A percentile compares a stretch with the other conserved stretches of the same genome.
phyloP scores from a whole-genome alignment of 805 yeast species.

The Lachancea kluyveri region DNA sequence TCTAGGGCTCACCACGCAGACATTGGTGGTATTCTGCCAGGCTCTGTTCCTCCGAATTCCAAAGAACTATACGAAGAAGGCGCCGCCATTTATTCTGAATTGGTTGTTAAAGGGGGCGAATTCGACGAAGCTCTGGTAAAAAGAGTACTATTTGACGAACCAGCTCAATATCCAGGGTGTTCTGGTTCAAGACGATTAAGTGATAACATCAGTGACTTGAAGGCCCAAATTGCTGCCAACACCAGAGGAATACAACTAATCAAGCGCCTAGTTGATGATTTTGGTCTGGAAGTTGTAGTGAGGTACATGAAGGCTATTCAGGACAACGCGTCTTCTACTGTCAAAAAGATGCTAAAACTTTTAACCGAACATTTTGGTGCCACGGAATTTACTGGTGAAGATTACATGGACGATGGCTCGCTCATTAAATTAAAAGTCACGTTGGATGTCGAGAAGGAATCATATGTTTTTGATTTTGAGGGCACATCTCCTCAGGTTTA shows the following conservation, averaged over 20 bases:
- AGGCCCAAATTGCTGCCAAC: constrained; percentile 86
- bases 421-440: constrained; percentile 49
- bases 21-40: constrained; percentile 88
- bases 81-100: constrained; percentile 75
- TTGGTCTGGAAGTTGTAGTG: constrained; percentile 50
- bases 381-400: constrained; percentile 44
- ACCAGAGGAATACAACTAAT: constrained; percentile 74
- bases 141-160: constrained; percentile 58
- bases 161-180: constrained; percentile 78
- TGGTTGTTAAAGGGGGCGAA: constrained; percentile 61
- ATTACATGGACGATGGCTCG: constrained; percentile 80
- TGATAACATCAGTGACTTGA: constrained; percentile 79
- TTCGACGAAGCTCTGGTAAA: constrained; percentile 72
- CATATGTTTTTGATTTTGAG: constrained; percentile 72
- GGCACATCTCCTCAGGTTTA: constrained; percentile 86
- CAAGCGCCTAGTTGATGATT: constrained; percentile 53
- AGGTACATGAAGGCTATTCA: constrained; percentile 80
- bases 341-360: constrained; percentile 45
- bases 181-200: constrained; percentile 80
- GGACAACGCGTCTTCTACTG: constrained; percentile 68
- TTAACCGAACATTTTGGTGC: constrained; percentile 39
- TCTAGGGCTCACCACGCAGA: constrained; percentile 96
- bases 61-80: constrained; percentile 85
- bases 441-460: constrained; percentile 44
- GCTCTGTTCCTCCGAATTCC: constrained; percentile 92